These are phyloP conservation scores for Acorus calamus DNA, from an alignment of 106 monocot species.

Conservation along the genomic window DNA sequence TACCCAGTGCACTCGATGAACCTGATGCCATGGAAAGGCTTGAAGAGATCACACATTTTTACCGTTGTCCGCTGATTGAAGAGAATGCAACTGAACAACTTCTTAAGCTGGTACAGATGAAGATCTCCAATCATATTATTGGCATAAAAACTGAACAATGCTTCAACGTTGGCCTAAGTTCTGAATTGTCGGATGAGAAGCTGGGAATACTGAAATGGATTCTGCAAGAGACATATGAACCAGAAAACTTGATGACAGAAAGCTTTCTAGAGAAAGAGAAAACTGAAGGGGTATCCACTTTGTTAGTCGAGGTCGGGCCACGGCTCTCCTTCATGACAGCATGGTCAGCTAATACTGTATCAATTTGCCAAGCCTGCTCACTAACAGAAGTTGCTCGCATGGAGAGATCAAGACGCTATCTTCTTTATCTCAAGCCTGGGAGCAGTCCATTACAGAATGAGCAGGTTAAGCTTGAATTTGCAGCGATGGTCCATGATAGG, in stretches of 20 bases:
- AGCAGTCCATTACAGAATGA: slow-evolving; percentile 31
- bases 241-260: slow-evolving; percentile 49
- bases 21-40: background rate
- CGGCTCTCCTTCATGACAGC: slow-evolving; percentile 89
- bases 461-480: slow-evolving; percentile 49
- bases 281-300: background rate
- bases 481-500: slow-evolving; percentile 81
- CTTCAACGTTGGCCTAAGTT: slow-evolving; percentile 58
- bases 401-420: slow-evolving; percentile 79
- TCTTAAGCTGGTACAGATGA: slow-evolving; percentile 50
- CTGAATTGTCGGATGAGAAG: slow-evolving; percentile 38
- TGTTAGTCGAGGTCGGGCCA: slow-evolving; percentile 79
- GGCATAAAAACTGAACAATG: slow-evolving; percentile 80
- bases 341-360: slow-evolving; percentile 86
- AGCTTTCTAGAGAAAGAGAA: slow-evolving; percentile 61
- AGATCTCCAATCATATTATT: slow-evolving; percentile 44
- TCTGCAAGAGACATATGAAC: slow-evolving; percentile 75
- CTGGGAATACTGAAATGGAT: slow-evolving; percentile 70
- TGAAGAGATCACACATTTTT: slow-evolving; percentile 59
- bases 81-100: slow-evolving; percentile 62
- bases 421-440: slow-evolving; percentile 41
- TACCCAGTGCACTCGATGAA: slow-evolving; percentile 17
- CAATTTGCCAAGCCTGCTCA: slow-evolving; percentile 68
- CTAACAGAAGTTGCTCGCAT: slow-evolving; percentile 64
- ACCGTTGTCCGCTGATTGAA: slow-evolving; percentile 55